These are phyloP conservation scores for Haplographium delicatum DNA, from an alignment of 495 filamentous ascomycete genomes.

Conservation along the genomic window DNA sequence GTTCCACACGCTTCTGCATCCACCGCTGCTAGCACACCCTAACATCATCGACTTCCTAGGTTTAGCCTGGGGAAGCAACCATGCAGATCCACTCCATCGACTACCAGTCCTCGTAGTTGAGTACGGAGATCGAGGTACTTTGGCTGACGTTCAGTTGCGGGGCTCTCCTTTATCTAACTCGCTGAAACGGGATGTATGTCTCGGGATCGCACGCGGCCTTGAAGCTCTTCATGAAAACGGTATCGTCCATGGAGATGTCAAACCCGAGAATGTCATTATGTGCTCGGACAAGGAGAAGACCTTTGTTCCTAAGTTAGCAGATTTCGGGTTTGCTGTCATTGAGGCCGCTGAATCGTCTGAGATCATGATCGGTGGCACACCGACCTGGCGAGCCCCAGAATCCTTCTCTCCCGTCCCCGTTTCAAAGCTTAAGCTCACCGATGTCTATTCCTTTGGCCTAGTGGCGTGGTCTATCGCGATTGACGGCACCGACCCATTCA, in stretches of 20 bases:
- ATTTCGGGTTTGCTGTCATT: not conserved
- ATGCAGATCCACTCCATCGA: not conserved
- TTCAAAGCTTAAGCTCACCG: not conserved
- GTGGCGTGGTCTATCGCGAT: not conserved
- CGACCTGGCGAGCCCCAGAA: not conserved
- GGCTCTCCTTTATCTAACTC: not conserved
- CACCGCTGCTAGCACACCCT: not conserved
- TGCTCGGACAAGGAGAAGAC: not conserved
- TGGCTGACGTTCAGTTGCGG: not conserved
- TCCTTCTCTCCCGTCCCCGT: not conserved
- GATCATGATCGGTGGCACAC: not conserved
- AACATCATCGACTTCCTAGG: not conserved
- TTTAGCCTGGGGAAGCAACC: not conserved
- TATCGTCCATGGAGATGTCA: not conserved
- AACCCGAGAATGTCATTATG: not conserved
- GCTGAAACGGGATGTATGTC: not conserved
- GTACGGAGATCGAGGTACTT: not conserved
- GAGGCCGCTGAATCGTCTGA: not conserved
- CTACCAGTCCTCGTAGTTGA: not conserved
- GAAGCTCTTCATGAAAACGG: not conserved
- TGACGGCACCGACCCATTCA: not conserved
- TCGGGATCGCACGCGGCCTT: not conserved
- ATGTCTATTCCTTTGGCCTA: not conserved
- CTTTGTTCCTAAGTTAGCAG: not conserved
- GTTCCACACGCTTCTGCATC: not conserved